Percentiles rank a stretch among this genome's conserved stretches.
Evolutionary conservation across 768 basidiomycete species (phyloP).

Genomic region (Austroboletus eburneus): DNA sequence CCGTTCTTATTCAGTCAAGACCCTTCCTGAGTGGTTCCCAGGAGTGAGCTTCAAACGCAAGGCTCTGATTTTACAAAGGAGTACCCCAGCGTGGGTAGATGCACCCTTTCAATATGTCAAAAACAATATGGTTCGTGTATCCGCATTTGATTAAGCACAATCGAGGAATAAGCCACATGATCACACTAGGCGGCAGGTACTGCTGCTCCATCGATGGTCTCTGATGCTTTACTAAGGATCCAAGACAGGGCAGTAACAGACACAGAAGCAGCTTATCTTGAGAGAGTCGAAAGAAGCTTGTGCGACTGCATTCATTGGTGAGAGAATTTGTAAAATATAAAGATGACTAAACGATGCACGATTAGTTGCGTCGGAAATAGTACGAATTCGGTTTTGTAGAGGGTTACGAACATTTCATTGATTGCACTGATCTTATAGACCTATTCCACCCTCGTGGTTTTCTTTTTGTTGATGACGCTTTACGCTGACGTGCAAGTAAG

Average conservation of each 20-base stretch:
- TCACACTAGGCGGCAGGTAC: too few relatives aligned
- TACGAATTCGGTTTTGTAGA: conserved; percentile 7
- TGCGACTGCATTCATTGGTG: conserved; percentile 19
- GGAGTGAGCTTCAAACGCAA: too few relatives aligned
- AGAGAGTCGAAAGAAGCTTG: too few relatives aligned
- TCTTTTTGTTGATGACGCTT: conserved; percentile 24
- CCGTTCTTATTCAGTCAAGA: too few relatives aligned
- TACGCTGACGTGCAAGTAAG: conserved; percentile 22
- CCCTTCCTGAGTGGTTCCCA: too few relatives aligned
- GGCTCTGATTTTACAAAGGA: too few relatives aligned
- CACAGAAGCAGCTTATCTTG: too few relatives aligned
- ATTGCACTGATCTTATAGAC: conserved; percentile 16
- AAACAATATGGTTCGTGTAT: too few relatives aligned
- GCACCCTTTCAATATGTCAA: conserved; percentile 23
- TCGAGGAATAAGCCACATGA: too few relatives aligned
- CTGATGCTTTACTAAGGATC: conserved; percentile 13
- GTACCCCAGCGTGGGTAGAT: conserved; percentile 11
- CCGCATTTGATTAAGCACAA: too few relatives aligned
- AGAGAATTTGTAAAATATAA: conserved; percentile 1
- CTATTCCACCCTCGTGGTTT: conserved; percentile 15
- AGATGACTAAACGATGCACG: conserved; percentile 4
- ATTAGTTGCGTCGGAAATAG: conserved; percentile 21
- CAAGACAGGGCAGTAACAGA: too few relatives aligned
- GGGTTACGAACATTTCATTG: conserved; percentile 1
- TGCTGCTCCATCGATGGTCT: conserved; percentile 25